Conservation (phyloP, 441 rosid species). For the Populus hybrid region DNA sequence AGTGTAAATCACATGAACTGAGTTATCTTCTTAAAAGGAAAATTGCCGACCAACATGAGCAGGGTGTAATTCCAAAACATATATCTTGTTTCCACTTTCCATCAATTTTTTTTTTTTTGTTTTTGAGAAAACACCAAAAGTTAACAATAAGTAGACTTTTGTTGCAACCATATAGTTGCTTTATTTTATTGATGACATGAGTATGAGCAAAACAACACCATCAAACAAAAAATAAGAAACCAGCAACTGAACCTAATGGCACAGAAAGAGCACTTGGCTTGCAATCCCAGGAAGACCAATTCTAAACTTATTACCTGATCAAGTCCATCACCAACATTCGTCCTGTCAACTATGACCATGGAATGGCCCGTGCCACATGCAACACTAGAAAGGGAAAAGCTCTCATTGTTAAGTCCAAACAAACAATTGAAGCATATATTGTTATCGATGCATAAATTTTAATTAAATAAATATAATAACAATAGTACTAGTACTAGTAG, state of each 20-base stretch:
- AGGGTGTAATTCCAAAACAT: background rate
- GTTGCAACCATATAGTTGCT: background rate
- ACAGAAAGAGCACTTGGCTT: background rate
- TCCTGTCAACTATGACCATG: slow-evolving; percentile 81
- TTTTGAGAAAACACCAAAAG: background rate
- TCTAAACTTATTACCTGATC: slow-evolving; percentile 56
- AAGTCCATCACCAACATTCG: slow-evolving; percentile 57
- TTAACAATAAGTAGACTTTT: background rate
- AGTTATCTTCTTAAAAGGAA: background rate
- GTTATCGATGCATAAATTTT: background rate
- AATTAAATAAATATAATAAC: slow-evolving; percentile 7
- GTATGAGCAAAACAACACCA: background rate
- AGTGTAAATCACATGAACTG: background rate
- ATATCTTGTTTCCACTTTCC: background rate
- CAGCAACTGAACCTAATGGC: background rate
- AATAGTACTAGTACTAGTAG: background rate
- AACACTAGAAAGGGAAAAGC: slow-evolving; percentile 51
- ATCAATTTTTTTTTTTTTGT: background rate
- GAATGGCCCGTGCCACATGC: slow-evolving; percentile 89
- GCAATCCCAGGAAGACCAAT: background rate
- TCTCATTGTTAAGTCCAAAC: background rate
- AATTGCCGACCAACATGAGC: background rate
- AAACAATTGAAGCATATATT: background rate
- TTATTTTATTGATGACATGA: background rate
- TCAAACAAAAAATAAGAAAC: background rate